These are phyloP conservation scores for Penicillium occitanis DNA, from an alignment of 2,329 filamentous ascomycete species.

Conservation along the genomic window DNA sequence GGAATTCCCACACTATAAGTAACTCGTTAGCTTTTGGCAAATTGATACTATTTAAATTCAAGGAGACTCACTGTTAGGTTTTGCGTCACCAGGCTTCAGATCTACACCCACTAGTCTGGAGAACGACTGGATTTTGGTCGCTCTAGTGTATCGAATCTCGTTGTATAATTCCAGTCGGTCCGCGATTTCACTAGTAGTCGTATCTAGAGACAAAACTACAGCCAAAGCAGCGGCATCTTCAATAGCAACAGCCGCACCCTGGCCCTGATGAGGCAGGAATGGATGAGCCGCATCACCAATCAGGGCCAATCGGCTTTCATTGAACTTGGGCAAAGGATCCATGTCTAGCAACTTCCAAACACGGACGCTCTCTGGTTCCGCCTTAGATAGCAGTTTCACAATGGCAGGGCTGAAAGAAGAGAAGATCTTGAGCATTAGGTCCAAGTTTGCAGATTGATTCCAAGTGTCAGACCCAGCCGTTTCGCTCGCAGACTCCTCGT, in stretches of 20 bases:
- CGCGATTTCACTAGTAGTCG: not conserved
- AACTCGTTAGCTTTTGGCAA: not conserved
- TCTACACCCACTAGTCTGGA: conserved; percentile 56
- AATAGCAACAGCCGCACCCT: conserved; percentile 64
- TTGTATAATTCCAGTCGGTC: conserved; percentile 46
- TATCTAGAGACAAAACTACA: conserved; percentile 54
- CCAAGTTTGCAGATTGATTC: not conserved
- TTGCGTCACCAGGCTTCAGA: conserved; percentile 24
- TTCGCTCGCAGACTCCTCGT: conserved; percentile 43
- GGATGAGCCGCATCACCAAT: conserved; percentile 69
- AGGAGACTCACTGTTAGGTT: conserved; percentile 13
- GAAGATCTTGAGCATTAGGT: conserved; percentile 11
- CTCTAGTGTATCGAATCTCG: conserved; percentile 57
- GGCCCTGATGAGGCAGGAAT: conserved; percentile 63
- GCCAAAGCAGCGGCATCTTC: conserved; percentile 64
- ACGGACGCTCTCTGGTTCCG: conserved; percentile 50
- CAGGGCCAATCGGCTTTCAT: conserved; percentile 54
- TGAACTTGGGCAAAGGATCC: conserved; percentile 58
- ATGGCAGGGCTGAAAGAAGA: conserved; percentile 44
- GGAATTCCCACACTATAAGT: conserved; percentile 42
- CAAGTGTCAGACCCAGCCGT: conserved; percentile 26
- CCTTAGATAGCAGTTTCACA: conserved; percentile 39
- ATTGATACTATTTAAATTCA: not conserved
- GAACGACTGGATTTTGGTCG: conserved; percentile 58
- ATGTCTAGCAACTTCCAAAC: conserved; percentile 64